These are phyloP conservation scores for Annona squamosa DNA, from an alignment of 164 flowering plant species.

Conservation along the genomic window DNA sequence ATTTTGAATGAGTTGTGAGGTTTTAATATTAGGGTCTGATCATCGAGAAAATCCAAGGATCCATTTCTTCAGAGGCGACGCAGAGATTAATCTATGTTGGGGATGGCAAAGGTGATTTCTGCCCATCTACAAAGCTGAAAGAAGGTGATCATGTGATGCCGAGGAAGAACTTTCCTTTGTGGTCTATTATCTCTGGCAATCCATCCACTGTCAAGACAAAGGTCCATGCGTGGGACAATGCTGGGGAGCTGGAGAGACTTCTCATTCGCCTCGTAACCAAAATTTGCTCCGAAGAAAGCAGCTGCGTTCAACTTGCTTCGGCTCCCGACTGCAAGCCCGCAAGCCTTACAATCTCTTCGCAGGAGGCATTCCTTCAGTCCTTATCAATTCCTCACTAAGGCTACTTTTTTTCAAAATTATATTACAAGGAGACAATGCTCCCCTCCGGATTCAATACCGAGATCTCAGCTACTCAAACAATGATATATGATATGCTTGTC, in stretches of 20 bases:
- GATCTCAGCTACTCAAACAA: no score
- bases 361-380: conserved; percentile 12
- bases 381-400: conserved; percentile 14
- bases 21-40: conserved; percentile 35
- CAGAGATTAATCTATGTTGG: conserved; percentile 55
- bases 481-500: no score
- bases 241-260: conserved; percentile 48
- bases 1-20: no score
- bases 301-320: conserved; percentile 3
- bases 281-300: background rate
- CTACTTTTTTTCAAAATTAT: no score
- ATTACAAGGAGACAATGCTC: no score
- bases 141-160: conserved; percentile 58
- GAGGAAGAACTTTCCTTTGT: conserved; percentile 64
- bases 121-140: conserved; percentile 56
- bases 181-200: conserved; percentile 52
- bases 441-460: no score
- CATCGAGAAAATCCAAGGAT: conserved; percentile 43
- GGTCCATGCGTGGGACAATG: conserved; percentile 63
- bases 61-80: conserved; percentile 3
- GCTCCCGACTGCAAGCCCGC: conserved; percentile 13
- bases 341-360: conserved; percentile 8
- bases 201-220: conserved; percentile 44
- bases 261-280: conserved; percentile 33
- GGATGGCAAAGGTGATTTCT: conserved; percentile 69